Evolutionary conservation across 768 basidiomycete species (phyloP), one percentile per base, ranked within the genome.

Genomic region (Leccinellum luteum): DNA sequence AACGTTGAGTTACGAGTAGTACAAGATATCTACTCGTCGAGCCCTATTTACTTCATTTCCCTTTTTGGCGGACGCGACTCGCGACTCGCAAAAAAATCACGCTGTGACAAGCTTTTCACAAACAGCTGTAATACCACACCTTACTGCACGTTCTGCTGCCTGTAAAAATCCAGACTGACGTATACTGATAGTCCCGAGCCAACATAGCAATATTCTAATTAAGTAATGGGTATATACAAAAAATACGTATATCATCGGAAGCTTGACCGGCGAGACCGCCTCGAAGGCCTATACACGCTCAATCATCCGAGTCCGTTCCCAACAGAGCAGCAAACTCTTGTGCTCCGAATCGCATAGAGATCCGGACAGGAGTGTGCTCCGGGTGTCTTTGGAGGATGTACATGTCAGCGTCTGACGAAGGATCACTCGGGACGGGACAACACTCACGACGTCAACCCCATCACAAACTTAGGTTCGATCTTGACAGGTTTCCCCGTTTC

Each of bases 371-470:
- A n/a, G 52, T 52, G 5, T 44, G n/a, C 3, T 52, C 44, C 7
- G 58, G 54, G 43, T 47, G 54, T 38, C 58, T 30, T 14, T 4
- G 1, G 27, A 19, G 17, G 17, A 38, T n/a, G 6, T 17, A 19
- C 15, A 35, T 13, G 25, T 58, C 25, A 58, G 9, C 31, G 4
- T 3, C 30, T 7, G 28, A 6, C 14, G 47, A 34, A 25, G 12
- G 10, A 23, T 12, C 2, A 6, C 7, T n/a, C 17, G 9, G 17
- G 8, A 32, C 13, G 34, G n/a, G 43, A 49, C 21, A 25, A 32
- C n/a, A n/a, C 57, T 55, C 27, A 58, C 52, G 57, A 55, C 2
- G 57, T 50, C 10, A 56, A 56, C 30, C 49, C 58, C 14, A 28
- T 14, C 2, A 49, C 51, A 14, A 59, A 59, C 34, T 25, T 32